phyloP scores from a whole-genome alignment of 225 moss, liverwort and hornwort species.

The Sphagnum contortum region DNA sequence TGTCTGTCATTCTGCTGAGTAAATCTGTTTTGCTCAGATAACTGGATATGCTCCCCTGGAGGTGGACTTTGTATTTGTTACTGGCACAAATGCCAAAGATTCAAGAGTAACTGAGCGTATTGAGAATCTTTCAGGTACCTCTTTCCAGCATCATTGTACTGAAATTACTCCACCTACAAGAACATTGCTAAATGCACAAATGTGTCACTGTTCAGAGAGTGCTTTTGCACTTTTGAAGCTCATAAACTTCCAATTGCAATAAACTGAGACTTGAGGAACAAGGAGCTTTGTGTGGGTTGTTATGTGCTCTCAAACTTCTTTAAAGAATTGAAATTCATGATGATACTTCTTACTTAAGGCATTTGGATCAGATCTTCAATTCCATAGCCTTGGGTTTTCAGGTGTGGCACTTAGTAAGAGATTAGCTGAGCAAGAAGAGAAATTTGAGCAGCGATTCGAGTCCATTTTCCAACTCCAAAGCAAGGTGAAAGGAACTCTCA shows the following conservation, averaged over 20 bases:
- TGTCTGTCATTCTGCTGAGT: background rate
- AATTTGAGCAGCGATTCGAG: slow-evolving; percentile 77
- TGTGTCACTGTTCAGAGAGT: no score
- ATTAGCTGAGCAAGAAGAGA: slow-evolving; percentile 56
- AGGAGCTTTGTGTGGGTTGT: no score
- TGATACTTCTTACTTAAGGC: no score
- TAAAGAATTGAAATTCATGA: no score
- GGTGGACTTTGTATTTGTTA: slow-evolving; percentile 69
- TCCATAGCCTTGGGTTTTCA: slow-evolving; percentile 7
- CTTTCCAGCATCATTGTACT: background rate
- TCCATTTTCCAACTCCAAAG: slow-evolving; percentile 61
- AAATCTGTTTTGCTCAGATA: slow-evolving; percentile 33
- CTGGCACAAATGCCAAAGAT: slow-evolving; percentile 45
- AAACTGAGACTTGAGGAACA: no score
- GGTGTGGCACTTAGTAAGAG: slow-evolving; percentile 46
- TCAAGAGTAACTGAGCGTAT: slow-evolving; percentile 32
- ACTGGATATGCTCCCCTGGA: slow-evolving; percentile 64
- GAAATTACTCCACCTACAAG: no score
- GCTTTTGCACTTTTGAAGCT: no score
- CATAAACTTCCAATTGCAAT: no score
- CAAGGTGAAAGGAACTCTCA: slow-evolving; percentile 24
- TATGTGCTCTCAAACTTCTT: no score
- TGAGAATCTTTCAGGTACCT: slow-evolving; percentile 55
- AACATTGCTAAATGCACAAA: no score
- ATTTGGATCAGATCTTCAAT: no score